These are phyloP conservation scores for Yamadazyma akitaensis DNA, from an alignment of 805 yeast genomes.

Conservation along the genomic window DNA sequence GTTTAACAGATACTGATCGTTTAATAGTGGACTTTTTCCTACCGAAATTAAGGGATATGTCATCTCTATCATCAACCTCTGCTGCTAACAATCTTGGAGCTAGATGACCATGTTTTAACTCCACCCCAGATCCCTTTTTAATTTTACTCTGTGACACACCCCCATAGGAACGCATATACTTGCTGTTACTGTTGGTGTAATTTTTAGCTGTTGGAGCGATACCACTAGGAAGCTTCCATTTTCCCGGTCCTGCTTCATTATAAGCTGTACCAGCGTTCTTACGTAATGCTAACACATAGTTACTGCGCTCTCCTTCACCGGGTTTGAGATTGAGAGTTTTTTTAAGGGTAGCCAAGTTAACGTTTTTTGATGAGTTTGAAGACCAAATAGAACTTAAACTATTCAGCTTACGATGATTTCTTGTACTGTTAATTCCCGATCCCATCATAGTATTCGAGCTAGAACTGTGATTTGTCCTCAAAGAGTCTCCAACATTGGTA, in stretches of 20 bases:
- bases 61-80: conserved; percentile 68
- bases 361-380: conserved; percentile 30
- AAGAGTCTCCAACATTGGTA: conserved; percentile 8
- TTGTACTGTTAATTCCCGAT: neutral
- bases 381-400: conserved; percentile 38
- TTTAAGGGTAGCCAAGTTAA: conserved; percentile 36
- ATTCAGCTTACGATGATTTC: conserved; percentile 15
- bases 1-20: conserved; percentile 5
- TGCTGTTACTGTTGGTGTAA: conserved; percentile 22
- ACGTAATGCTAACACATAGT: conserved; percentile 46
- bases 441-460: neutral
- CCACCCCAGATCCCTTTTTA: conserved; percentile 45
- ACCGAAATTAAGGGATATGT: conserved; percentile 10
- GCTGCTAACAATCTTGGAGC: conserved; percentile 68
- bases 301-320: conserved; percentile 50
- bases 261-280: conserved; percentile 47
- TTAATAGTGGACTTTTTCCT: neutral
- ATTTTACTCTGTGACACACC: conserved; percentile 22
- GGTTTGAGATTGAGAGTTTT: conserved; percentile 35
- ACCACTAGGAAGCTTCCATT: conserved; percentile 54
- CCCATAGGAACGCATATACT: conserved; percentile 26
- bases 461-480: neutral
- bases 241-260: conserved; percentile 44
- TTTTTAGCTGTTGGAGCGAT: conserved; percentile 44
- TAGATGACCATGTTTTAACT: conserved; percentile 59